A percentile compares a stretch with the other conserved stretches of the same genome.
Conservation (phyloP, 768 basidiomycete genomes). For the Piloderma croceum region DNA sequence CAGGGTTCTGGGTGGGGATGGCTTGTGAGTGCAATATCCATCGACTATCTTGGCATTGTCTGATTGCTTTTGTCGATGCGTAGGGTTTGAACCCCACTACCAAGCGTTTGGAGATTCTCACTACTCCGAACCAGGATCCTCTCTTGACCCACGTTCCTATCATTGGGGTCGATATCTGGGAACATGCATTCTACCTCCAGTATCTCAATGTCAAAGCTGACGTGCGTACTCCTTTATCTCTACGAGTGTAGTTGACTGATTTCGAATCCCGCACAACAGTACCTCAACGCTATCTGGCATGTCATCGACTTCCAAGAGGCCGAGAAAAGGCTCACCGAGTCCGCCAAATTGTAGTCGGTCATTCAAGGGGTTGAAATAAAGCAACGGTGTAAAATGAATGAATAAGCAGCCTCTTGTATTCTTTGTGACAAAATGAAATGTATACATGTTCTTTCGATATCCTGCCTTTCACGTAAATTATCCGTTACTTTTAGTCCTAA, state of each 20-base stretch:
- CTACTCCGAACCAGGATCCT: constrained; percentile 96
- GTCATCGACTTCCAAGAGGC: constrained; percentile 73
- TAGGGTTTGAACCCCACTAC: constrained; percentile 66
- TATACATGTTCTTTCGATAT: too few relatives aligned
- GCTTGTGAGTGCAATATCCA: constrained; percentile 56
- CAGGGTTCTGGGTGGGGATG: constrained; percentile 97
- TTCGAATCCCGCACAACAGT: constrained; percentile 33
- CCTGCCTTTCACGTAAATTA: too few relatives aligned
- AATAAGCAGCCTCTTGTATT: too few relatives aligned
- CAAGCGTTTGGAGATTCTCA: constrained; percentile 77
- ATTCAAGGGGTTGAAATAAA: too few relatives aligned
- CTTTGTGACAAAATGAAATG: too few relatives aligned
- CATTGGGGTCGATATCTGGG: constrained; percentile 93
- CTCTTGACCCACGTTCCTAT: constrained; percentile 70
- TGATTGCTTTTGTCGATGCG: constrained; percentile 1
- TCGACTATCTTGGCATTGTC: constrained; percentile 1
- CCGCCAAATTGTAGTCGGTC: constrained; percentile 32
- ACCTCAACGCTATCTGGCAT: constrained; percentile 73
- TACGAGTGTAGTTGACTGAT: constrained; percentile 3
- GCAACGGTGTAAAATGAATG: background rate
- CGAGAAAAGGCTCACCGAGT: constrained; percentile 54
- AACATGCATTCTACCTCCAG: constrained; percentile 94
- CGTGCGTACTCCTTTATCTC: constrained; percentile 43
- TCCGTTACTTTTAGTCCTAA: too few relatives aligned
- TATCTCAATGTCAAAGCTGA: constrained; percentile 94